These are phyloP conservation scores for Tolypocladium sp. DNA, from an alignment of 2,329 filamentous ascomycete species.

Conservation along the genomic window DNA sequence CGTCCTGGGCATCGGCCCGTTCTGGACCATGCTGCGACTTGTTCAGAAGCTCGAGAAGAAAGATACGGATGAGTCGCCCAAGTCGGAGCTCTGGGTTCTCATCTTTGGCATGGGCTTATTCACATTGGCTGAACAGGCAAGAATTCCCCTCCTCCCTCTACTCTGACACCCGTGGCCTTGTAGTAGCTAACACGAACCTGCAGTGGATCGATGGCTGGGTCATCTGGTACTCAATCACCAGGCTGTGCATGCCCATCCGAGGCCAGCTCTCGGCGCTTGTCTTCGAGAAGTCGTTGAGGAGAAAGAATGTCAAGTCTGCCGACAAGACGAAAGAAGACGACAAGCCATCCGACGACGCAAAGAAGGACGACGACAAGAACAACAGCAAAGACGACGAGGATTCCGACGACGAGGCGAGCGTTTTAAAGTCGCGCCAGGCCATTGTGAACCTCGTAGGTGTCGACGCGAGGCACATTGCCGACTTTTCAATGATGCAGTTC, in stretches of 20 bases:
- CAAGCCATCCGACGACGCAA: conserved; percentile 14
- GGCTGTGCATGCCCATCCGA: conserved; percentile 56
- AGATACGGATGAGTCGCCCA: conserved; percentile 31
- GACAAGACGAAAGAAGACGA: conserved; percentile 33
- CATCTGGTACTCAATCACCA: conserved; percentile 56
- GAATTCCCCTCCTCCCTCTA: conserved; percentile 3
- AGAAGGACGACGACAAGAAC: conserved; percentile 11
- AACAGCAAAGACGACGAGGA: conserved; percentile 31
- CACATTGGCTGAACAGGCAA: conserved; percentile 42
- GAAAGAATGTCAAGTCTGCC: conserved; percentile 66
- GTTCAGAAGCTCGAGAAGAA: conserved; percentile 54
- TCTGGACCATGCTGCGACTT: conserved; percentile 58
- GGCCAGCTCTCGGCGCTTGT: conserved; percentile 63
- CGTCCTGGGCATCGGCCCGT: conserved; percentile 58
- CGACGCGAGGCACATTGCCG: conserved; percentile 58
- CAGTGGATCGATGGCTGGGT: conserved; percentile 55
- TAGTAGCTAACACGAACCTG: not conserved
- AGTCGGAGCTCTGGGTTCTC: conserved; percentile 55
- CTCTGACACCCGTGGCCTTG: not conserved
- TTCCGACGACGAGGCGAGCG: conserved; percentile 43
- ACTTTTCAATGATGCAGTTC: conserved; percentile 59
- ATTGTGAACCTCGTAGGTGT: conserved; percentile 75
- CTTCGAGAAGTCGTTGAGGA: conserved; percentile 67
- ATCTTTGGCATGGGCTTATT: conserved; percentile 54
- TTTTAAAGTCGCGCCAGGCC: conserved; percentile 47